Evolutionary conservation across 257 asterid genomes (phyloP), one percentile per base, ranked within the genome.

Genomic region (Lithospermum erythrorhizon): DNA sequence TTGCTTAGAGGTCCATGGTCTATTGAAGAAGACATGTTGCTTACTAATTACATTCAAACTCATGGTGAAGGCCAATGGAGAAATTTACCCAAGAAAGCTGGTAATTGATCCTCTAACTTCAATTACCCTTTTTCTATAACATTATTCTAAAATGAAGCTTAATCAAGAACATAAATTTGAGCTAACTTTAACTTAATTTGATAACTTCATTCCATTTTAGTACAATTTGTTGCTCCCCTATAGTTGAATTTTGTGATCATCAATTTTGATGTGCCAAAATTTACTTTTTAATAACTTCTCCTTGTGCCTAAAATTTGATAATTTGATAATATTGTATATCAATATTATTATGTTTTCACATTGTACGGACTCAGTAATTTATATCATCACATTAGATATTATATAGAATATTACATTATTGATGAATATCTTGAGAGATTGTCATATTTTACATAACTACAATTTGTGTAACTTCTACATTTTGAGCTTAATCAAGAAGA

Each of bases 51-150:
- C 65, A 78, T 83, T 29, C 82, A 72, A n/a, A 48, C 66, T 61
- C 41, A 82, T 69, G 88, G 88, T 64, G 85, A 78, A 67, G 86
- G 86, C 55, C 80, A 78, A 58, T 83, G 89, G 89, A 67, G 82
- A 71, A 65, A 79, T 63, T 70, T 83, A 53, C 89, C 89, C 57
- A 68, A 63, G 8, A 77, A 72, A 62, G 86, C 86, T 61, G 89
- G 89, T 82, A 72, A 29, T 3, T 20, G 3, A 4, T n/a, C 5
- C 0, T 0, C 1, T 54, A 18, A 1, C 20, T 22, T 3, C 15
- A n/a, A 2, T 3, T 19, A 1, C 9, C 4, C n/a, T 3, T 55
- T 20, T 22, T 55, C 4, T 19, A 3, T 11, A 11, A 0, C n/a
- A 6, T 25, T 56, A 15, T 23, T 24, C 30, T 22, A n/a, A 13